Base-by-base conservation (phyloP, 345 rosid genomes). In the Brassica incana region DNA sequence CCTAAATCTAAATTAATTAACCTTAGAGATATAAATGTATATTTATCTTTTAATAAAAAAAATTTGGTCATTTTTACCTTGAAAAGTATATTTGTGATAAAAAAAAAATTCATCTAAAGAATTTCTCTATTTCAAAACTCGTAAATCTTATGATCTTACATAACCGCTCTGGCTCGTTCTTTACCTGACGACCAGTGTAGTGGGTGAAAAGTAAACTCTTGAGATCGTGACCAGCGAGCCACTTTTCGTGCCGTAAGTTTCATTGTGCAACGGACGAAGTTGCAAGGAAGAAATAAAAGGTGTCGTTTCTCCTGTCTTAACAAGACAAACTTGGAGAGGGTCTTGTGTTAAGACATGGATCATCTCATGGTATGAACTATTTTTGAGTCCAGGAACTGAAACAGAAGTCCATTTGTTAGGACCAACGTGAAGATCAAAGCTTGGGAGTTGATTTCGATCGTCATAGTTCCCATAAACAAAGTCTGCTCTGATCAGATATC, bases 381-480 rank as follows among this genome's bases (percentile, higher is more conserved):
- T 69, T 54, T 30, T 18, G 1, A 61, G 72, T 40, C 76, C 78
- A 14, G 0, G 8, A 8, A 0, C 62, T 0, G 60, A 4, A 20
- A 82, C 59, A 11, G 79, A 5, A 23, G 63, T 7, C 84, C 84
- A 82, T 16, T 20, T 73, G 59, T 82, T 78, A 38, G 72, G 72
- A 73, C 84, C 84, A 4, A 82, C 33, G 45, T 73, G 5, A 33
- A 82, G 76, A 18, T 82, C 84, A 18, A 82, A 82, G 61, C 14
- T 68, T 0, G 84, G 84, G 0, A 25, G 35, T 14, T 0, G 16
- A 65, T 65, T 65, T 4, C 16, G 2, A 29, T 64, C 76, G 12
- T 82, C 84, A 1, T 82, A 82, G 3, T 78, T 69, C 32, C 84
- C 84, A 69, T 82, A 82, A 0, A 77, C 6, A 70, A 82, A 82